Evolutionary conservation across 176 grass and related monocot species (phyloP).

Genomic region (Sorghum bicolor): DNA sequence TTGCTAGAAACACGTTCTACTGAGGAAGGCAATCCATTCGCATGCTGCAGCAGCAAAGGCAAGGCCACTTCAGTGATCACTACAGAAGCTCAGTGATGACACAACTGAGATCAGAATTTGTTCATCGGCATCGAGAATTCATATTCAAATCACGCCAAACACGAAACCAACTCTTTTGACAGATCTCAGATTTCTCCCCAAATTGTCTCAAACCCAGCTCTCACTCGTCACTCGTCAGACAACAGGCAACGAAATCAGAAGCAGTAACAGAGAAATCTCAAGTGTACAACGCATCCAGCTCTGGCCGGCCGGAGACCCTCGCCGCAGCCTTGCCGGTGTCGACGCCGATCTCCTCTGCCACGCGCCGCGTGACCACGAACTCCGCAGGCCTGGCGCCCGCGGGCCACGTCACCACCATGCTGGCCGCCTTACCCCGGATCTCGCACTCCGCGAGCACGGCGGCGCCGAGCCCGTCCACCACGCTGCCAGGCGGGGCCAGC

Average conservation of each 20-base stretch:
- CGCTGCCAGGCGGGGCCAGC: slow-evolving; percentile 64
- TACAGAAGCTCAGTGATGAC: neutral
- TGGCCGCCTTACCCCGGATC: slow-evolving; percentile 68
- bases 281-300: slow-evolving; percentile 65
- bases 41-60: too few species aligned
- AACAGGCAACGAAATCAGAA: neutral
- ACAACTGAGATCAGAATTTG: neutral
- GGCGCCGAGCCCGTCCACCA: slow-evolving; percentile 80
- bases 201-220: neutral
- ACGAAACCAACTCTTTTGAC: neutral
- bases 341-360: slow-evolving; percentile 56
- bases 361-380: slow-evolving; percentile 34
- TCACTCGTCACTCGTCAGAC: neutral
- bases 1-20: neutral
- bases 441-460: slow-evolving; percentile 73
- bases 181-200: slow-evolving; percentile 7
- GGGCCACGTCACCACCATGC: slow-evolving; percentile 81
- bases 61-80: neutral
- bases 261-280: slow-evolving; percentile 5
- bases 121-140: neutral
- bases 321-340: slow-evolving; percentile 27
- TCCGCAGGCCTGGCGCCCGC: slow-evolving; percentile 37
- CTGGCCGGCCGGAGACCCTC: slow-evolving; percentile 36
- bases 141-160: neutral
- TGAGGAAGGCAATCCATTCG: neutral